These are phyloP conservation scores for Syzygium jambos DNA, from an alignment of 345 rosid species.

Conservation along the genomic window DNA sequence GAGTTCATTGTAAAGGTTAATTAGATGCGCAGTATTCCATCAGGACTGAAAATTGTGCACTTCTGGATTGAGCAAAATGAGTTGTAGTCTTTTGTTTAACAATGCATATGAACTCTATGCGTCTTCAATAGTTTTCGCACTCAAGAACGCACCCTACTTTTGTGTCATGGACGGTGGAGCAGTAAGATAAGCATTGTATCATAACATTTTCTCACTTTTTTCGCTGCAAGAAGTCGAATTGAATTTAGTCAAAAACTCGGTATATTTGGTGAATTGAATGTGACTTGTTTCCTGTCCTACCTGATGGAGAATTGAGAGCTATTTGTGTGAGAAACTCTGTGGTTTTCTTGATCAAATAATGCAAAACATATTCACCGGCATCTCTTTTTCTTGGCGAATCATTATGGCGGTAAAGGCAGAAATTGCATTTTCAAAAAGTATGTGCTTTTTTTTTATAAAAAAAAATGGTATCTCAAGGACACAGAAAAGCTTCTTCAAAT, in stretches of 20 bases:
- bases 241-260: not conserved
- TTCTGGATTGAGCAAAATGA: not conserved
- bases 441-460: not conserved
- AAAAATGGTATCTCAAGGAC: not conserved
- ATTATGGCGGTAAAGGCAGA: not conserved
- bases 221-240: too few species aligned
- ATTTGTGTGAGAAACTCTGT: too few species aligned
- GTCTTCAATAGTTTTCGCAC: too few species aligned
- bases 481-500: not conserved
- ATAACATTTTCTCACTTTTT: not conserved
- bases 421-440: too few species aligned
- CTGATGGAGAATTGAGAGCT: not conserved
- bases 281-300: not conserved
- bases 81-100: not conserved
- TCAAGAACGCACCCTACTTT: too few species aligned
- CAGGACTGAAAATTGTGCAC: too few species aligned
- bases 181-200: not conserved
- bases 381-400: not conserved
- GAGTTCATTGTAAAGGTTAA: too few species aligned
- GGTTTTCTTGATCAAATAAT: not conserved
- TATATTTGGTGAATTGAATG: not conserved
- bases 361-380: not conserved
- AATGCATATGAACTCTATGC: not conserved
- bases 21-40: too few species aligned
- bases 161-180: not conserved